Conservation (phyloP, 2,329 filamentous ascomycete species). For the Monosporascus sp. region DNA sequence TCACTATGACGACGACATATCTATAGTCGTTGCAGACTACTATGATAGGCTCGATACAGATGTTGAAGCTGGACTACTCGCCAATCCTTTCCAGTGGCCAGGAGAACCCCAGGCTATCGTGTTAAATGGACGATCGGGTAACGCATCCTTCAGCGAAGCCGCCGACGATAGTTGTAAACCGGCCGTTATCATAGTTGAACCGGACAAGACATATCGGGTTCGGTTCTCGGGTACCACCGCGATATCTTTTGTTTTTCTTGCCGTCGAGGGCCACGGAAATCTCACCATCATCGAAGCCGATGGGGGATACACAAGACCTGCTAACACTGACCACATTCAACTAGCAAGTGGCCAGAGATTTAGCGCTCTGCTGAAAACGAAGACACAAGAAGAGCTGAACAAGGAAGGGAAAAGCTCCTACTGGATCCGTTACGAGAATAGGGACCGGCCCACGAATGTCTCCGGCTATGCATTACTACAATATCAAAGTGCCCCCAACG, state of each 20-base stretch:
- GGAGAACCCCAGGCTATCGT: slow-evolving; percentile 55
- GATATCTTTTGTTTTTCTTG: slow-evolving; percentile 49
- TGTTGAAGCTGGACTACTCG: slow-evolving; percentile 46
- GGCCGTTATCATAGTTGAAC: slow-evolving; percentile 53
- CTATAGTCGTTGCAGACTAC: slow-evolving; percentile 52
- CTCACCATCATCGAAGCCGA: slow-evolving; percentile 59
- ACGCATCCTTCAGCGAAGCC: slow-evolving; percentile 31
- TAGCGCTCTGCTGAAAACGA: slow-evolving; percentile 50
- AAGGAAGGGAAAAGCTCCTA: slow-evolving; percentile 31
- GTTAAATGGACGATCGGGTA: slow-evolving; percentile 51
- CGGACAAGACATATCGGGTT: slow-evolving; percentile 56
- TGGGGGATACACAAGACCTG: slow-evolving; percentile 47
- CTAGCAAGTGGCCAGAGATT: slow-evolving; percentile 56
- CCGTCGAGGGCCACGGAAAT: slow-evolving; percentile 51
- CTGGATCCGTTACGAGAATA: slow-evolving; percentile 45
- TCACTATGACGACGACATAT: slow-evolving; percentile 56
- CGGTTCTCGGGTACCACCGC: slow-evolving; percentile 55
- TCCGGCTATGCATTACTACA: slow-evolving; percentile 45
- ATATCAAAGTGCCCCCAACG: slow-evolving; percentile 26
- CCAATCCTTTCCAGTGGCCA: slow-evolving; percentile 49
- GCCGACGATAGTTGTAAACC: slow-evolving; percentile 35
- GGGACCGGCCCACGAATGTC: slow-evolving; percentile 41
- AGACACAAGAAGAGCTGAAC: slow-evolving; percentile 39
- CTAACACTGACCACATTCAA: slow-evolving; percentile 45
- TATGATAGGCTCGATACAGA: slow-evolving; percentile 48